phyloP scores from a whole-genome alignment of 1,284 basidiomycete genomes.

The Ceratobasidium sp. region DNA sequence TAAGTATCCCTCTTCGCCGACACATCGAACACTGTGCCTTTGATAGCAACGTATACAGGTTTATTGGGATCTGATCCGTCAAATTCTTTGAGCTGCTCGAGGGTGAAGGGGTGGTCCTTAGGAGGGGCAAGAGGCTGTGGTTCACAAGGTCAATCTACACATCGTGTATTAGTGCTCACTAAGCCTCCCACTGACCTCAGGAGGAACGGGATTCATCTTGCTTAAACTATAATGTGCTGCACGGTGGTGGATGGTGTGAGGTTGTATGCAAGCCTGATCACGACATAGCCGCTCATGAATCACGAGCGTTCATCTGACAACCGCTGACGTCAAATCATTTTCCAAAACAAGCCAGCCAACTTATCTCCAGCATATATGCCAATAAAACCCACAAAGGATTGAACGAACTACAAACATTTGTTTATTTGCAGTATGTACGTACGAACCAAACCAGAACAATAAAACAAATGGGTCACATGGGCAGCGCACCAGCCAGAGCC shows the following conservation, averaged over 20 bases:
- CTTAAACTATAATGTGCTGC: background rate
- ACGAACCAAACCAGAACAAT: background rate
- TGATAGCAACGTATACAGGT: conserved; percentile 89
- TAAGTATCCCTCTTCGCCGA: conserved; percentile 82
- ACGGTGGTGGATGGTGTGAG: background rate
- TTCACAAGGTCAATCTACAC: background rate
- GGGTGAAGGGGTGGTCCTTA: conserved; percentile 79
- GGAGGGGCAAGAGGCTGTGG: conserved; percentile 67
- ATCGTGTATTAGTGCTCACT: background rate
- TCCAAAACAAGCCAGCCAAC: background rate
- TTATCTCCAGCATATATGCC: too few species aligned
- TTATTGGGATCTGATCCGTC: conserved; percentile 72
- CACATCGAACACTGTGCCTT: conserved; percentile 92
- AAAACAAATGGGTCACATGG: background rate
- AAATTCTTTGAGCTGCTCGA: conserved; percentile 71
- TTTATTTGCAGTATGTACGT: conserved; percentile 18
- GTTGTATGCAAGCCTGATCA: conserved; percentile 21
- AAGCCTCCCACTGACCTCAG: background rate
- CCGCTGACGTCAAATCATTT: conserved; percentile 9
- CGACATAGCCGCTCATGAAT: too few species aligned
- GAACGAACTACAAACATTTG: background rate
- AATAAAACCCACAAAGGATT: background rate
- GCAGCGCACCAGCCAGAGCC: conserved; percentile 29
- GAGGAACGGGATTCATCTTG: conserved; percentile 26
- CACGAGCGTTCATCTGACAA: too few species aligned